Evolutionary conservation across 495 filamentous ascomycete species (phyloP), one percentile per base, ranked within the genome.

Genomic region (Neurospora sp.): DNA sequence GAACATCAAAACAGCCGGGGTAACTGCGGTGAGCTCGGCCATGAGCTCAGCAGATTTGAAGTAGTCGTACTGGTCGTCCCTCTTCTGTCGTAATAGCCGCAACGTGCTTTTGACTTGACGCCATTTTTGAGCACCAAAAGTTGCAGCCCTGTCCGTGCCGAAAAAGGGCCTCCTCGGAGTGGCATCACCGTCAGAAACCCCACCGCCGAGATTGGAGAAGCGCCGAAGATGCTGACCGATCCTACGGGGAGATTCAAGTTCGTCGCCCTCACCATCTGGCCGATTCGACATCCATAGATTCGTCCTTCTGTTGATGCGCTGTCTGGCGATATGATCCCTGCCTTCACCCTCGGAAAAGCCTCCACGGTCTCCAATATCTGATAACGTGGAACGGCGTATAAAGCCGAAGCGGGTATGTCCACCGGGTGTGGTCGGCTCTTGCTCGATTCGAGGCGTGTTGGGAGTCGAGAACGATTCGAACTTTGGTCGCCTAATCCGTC

Each of bases 1-100:
- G 54, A 98, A 83, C 74, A 99, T 96, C 72, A 98, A 82, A 31
- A 93, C 96, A 12, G 96, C 96, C 10, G 96, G 96, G 1, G 93
- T 91, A 42, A 92, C 96, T 8, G 96, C 97, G 37, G 94, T 90
- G 31, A 99, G 86, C 80, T 99, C 96, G 6, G 96, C 95, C 86
- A 99, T 92, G 39, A 99, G 86, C 79, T 99, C 96, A 23, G 96
- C 95, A 35, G 94, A 97, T 78, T 99, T 99, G 78, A 91, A 91
- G 80, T 94, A 93, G 81, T 99, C 96, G 69, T 97, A 90, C 70
- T 91, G 90, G 73, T 98, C 93, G 11, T 91, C 90, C 80, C 91
- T 96, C 77, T 90, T 93, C 78, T 92, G 91, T 5, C 93, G 93
- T 49, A 98, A 87, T 79, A 95, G 86, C 77, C 91, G 93, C 66